Conservation (phyloP, 2,329 filamentous ascomycete species). For the Polychaeton citri region DNA sequence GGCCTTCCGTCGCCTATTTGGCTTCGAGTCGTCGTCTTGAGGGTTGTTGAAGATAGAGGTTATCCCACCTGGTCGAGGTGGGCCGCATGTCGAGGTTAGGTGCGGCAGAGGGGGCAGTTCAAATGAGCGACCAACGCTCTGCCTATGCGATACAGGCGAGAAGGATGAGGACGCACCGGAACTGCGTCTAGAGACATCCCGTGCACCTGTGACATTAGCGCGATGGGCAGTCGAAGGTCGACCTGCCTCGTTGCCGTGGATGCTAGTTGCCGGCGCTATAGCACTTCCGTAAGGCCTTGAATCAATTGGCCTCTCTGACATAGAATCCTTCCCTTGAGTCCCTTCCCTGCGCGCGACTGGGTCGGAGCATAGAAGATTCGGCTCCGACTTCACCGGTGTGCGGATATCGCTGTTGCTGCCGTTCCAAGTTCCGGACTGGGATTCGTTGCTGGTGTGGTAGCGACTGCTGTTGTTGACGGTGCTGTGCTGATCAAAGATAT, state of each 20-base stretch:
- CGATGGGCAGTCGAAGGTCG: conserved; percentile 1
- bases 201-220: not conserved
- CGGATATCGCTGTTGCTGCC: conserved; percentile 1
- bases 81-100: conserved; percentile 11
- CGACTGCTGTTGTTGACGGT: conserved; percentile 5
- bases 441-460: conserved; percentile 3
- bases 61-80: conserved; percentile 25
- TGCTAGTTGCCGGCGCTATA: conserved; percentile 5
- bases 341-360: conserved; percentile 12
- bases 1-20: conserved; percentile 26
- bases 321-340: conserved; percentile 18
- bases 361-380: conserved; percentile 18
- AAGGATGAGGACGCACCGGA: conserved; percentile 1
- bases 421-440: conserved; percentile 4
- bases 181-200: not conserved
- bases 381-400: conserved; percentile 8
- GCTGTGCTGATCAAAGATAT: conserved; percentile 6
- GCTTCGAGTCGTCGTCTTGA: conserved; percentile 21
- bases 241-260: conserved; percentile 2
- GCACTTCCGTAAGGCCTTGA: conserved; percentile 13
- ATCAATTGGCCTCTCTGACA: conserved; percentile 19
- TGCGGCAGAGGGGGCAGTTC: conserved; percentile 22
- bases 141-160: conserved; percentile 4
- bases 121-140: conserved; percentile 4
- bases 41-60: conserved; percentile 34